Conservation (phyloP, 1,284 basidiomycete species). For the Phylloboletellus chloephorus region DNA sequence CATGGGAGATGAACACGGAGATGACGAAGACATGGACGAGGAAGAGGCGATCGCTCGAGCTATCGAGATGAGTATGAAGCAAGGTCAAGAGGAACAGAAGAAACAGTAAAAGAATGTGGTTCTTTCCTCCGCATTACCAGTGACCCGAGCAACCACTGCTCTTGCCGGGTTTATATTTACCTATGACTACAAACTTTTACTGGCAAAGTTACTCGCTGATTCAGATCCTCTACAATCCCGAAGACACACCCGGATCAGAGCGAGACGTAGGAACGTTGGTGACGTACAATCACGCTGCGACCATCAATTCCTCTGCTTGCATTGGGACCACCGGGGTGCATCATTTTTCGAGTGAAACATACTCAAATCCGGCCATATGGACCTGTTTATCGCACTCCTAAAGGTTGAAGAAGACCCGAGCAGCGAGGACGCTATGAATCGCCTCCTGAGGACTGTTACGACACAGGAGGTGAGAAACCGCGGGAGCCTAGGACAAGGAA, state of each 20-base stretch:
- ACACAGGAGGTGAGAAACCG: conserved; percentile 10
- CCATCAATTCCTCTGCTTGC: background rate
- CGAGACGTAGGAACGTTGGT: background rate
- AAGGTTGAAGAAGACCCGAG: conserved; percentile 30
- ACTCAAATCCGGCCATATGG: background rate
- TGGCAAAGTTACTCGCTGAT: background rate
- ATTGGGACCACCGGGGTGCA: too few relatives aligned
- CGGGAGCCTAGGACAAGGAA: background rate
- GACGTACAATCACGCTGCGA: background rate
- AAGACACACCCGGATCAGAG: background rate
- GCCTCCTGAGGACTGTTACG: conserved; percentile 26
- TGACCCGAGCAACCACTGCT: conserved; percentile 3
- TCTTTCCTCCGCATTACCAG: background rate
- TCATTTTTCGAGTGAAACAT: conserved; percentile 12
- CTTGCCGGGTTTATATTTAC: conserved; percentile 4
- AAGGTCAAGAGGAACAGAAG: conserved; percentile 36
- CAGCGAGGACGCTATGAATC: conserved; percentile 26
- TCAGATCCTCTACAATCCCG: background rate
- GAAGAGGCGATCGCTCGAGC: conserved; percentile 52
- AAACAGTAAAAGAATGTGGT: conserved; percentile 21
- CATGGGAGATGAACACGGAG: conserved; percentile 34
- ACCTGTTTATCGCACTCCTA: conserved; percentile 15
- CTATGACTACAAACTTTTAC: background rate
- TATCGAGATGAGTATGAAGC: conserved; percentile 57
- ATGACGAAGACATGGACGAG: conserved; percentile 47